These are phyloP conservation scores for Phlegmacium glaucopus DNA, from an alignment of 768 basidiomycete genomes.

Conservation along the genomic window DNA sequence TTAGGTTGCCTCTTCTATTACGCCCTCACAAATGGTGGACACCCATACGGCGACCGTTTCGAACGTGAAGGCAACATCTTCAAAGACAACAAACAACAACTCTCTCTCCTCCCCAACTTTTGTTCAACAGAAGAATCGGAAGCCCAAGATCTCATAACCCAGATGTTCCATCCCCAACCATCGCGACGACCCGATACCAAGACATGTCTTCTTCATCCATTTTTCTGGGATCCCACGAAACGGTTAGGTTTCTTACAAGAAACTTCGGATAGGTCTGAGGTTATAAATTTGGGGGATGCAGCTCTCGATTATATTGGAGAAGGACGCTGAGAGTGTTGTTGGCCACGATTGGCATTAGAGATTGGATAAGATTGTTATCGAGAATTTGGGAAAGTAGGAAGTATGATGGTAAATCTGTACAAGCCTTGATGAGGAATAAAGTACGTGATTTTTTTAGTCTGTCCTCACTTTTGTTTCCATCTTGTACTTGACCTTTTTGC, in stretches of 20 bases:
- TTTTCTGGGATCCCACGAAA: conserved; percentile 91
- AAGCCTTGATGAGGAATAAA: conserved; percentile 94
- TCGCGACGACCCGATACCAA: conserved; percentile 76
- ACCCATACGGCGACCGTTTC: conserved; percentile 93
- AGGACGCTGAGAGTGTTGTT: conserved; percentile 63
- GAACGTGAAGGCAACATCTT: conserved; percentile 94
- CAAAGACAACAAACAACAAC: conserved; percentile 59
- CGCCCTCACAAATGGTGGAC: conserved; percentile 81
- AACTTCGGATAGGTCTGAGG: conserved; percentile 95
- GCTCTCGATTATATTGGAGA: conserved; percentile 73
- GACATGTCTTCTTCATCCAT: conserved; percentile 87
- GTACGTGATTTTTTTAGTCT: conserved; percentile 37
- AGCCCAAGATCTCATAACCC: conserved; percentile 72
- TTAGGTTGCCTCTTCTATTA: conserved; percentile 96
- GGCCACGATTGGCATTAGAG: conserved; percentile 88
- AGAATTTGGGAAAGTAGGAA: conserved; percentile 97
- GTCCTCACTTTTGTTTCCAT: background rate
- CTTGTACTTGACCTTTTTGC: no score
- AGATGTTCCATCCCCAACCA: conserved; percentile 80
- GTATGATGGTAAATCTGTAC: conserved; percentile 90
- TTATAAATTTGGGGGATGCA: conserved; percentile 87
- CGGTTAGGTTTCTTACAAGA: conserved; percentile 95
- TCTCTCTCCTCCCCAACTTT: no score
- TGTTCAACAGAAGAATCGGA: conserved; percentile 74
- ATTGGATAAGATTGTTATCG: conserved; percentile 86